phyloP scores from a whole-genome alignment of 2,329 filamentous ascomycete genomes.

The Monilinia aucupariae region DNA sequence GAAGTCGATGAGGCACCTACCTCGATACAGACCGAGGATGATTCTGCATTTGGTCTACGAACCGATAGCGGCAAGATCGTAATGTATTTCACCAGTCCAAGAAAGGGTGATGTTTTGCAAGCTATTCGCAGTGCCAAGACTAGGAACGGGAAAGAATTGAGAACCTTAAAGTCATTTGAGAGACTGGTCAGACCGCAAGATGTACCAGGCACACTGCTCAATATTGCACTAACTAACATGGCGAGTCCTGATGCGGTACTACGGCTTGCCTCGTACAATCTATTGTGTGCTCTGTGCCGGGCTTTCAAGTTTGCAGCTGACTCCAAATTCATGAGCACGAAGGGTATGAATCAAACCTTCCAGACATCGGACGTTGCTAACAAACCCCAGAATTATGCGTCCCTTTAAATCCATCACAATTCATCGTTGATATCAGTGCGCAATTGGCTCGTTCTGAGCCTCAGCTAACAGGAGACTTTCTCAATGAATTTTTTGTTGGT shows the following conservation, averaged over 20 bases:
- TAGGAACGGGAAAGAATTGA: constrained; percentile 58
- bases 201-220: constrained; percentile 63
- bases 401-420: constrained; percentile 56
- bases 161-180: constrained; percentile 56
- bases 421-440: constrained; percentile 61
- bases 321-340: constrained; percentile 55
- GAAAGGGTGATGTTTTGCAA: constrained; percentile 58
- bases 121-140: constrained; percentile 58
- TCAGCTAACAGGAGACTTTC: constrained; percentile 61
- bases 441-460: constrained; percentile 58
- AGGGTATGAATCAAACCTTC: constrained; percentile 41
- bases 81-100: constrained; percentile 65
- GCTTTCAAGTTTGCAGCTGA: constrained; percentile 62
- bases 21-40: constrained; percentile 59
- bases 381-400: constrained; percentile 52
- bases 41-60: constrained; percentile 60
- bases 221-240: constrained; percentile 62
- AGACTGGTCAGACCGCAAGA: constrained; percentile 64
- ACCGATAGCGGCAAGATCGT: constrained; percentile 65
- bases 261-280: constrained; percentile 60
- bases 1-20: constrained; percentile 64
- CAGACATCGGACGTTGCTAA: constrained; percentile 14
- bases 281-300: constrained; percentile 60
- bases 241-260: constrained; percentile 56
- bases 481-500: constrained; percentile 68